These are phyloP conservation scores for Cordyceps cicadae DNA, from an alignment of 2,329 filamentous ascomycete species.

Conservation along the genomic window DNA sequence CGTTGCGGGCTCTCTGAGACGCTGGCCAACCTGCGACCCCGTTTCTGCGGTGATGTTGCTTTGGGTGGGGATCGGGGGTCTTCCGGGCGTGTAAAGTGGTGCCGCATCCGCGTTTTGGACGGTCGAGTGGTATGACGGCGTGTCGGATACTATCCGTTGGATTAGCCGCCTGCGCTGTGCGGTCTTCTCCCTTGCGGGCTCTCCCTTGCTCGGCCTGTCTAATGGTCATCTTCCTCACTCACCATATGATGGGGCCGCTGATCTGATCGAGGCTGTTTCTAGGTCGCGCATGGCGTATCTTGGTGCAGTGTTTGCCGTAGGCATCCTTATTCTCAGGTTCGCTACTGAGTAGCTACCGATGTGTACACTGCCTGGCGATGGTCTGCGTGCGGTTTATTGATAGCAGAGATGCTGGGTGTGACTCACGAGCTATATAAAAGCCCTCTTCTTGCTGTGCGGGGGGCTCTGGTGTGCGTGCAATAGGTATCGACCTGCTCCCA, in stretches of 20 bases:
- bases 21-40: conserved; percentile 18
- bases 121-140: conserved; percentile 55
- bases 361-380: not conserved
- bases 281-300: conserved; percentile 46
- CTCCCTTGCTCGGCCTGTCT: not conserved
- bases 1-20: conserved; percentile 12
- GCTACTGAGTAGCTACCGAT: not conserved
- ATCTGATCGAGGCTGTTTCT: conserved; percentile 59
- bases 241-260: conserved; percentile 61
- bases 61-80: not conserved
- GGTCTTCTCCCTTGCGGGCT: not conserved
- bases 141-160: conserved; percentile 46
- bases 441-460: not conserved
- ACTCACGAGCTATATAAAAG: not conserved
- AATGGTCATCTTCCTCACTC: conserved; percentile 23
- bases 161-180: not conserved
- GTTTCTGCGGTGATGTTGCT: conserved; percentile 14
- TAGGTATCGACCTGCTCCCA: not conserved
- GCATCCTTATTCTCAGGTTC: conserved; percentile 12
- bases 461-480: not conserved
- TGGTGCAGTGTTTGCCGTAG: conserved; percentile 16
- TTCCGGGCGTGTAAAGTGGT: conserved; percentile 43
- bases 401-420: not conserved
- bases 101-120: conserved; percentile 37
- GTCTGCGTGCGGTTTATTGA: not conserved